phyloP scores from a whole-genome alignment of 2,329 filamentous ascomycete genomes.

The Penicillium nordicum region DNA sequence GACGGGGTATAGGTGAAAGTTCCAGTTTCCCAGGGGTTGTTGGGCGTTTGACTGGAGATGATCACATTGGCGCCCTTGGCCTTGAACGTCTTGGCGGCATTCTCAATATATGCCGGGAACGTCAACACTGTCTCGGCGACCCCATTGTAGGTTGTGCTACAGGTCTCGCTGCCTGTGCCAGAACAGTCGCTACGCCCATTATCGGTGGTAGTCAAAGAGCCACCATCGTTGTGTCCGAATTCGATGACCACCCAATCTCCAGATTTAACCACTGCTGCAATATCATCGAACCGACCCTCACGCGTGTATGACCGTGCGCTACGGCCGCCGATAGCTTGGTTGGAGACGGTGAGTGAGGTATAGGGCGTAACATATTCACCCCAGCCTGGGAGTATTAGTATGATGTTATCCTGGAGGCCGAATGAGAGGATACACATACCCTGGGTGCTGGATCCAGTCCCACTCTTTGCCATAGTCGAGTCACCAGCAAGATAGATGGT shows the following conservation, averaged over 20 bases:
- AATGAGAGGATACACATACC: constrained; percentile 14
- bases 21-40: constrained; percentile 62
- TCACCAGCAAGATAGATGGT: constrained; percentile 35
- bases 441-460: constrained; percentile 22
- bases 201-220: constrained; percentile 53
- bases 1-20: constrained; percentile 47
- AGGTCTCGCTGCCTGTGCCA: constrained; percentile 54
- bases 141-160: constrained; percentile 52
- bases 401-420: not conserved
- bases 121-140: constrained; percentile 57
- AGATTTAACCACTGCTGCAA: constrained; percentile 51
- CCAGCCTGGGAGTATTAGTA: constrained; percentile 50
- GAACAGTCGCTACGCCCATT: constrained; percentile 61
- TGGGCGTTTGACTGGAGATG: constrained; percentile 57
- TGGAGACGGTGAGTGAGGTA: constrained; percentile 51
- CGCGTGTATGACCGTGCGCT: constrained; percentile 64
- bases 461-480: constrained; percentile 34
- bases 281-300: constrained; percentile 61
- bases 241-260: constrained; percentile 69
- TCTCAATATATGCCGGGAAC: constrained; percentile 58
- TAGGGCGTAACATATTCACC: constrained; percentile 58
- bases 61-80: constrained; percentile 60
- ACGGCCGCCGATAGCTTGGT: constrained; percentile 64
- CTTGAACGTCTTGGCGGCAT: constrained; percentile 54
- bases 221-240: constrained; percentile 71